Conservation (phyloP, 495 filamentous ascomycete species). For the Xylaria venustula region DNA sequence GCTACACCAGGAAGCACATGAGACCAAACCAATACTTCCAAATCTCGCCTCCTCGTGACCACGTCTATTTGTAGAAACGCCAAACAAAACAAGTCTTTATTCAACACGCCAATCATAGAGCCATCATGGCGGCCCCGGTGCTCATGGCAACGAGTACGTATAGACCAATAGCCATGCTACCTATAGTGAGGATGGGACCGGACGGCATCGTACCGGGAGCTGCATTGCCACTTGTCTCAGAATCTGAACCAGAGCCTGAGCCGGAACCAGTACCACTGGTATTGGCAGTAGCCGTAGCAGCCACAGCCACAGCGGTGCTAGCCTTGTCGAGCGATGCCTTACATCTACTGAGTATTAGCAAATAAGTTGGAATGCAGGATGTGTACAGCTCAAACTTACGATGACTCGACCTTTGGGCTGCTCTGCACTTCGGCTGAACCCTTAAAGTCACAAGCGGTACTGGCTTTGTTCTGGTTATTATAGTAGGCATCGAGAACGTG, state of each 20-base stretch:
- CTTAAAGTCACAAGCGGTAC: constrained; percentile 72
- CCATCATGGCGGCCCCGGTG: constrained; percentile 71
- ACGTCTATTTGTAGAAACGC: constrained; percentile 11
- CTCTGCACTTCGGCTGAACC: constrained; percentile 59
- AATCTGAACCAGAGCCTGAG: constrained; percentile 14
- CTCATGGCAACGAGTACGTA: constrained; percentile 67
- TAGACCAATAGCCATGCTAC: constrained; percentile 62
- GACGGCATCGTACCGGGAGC: constrained; percentile 38
- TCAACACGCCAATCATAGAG: constrained; percentile 55
- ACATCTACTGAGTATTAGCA: constrained; percentile 15
- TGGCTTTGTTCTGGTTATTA: constrained; percentile 53
- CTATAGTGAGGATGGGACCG: constrained; percentile 58
- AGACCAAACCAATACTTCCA: neutral
- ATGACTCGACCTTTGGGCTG: constrained; percentile 20
- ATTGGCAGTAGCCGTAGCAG: constrained; percentile 44
- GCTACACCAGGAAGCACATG: constrained; percentile 6
- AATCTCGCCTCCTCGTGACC: neutral
- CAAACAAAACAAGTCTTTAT: neutral
- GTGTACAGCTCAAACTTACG: constrained; percentile 14
- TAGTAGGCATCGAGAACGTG: constrained; percentile 85
- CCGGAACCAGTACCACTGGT: constrained; percentile 29
- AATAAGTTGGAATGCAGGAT: neutral
- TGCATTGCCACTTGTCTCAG: constrained; percentile 22
- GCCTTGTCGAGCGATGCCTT: constrained; percentile 39
- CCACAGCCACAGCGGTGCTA: constrained; percentile 42